Evolutionary conservation across 2,329 filamentous ascomycete species (phyloP).

Genomic region (Beauveria medogensis): DNA sequence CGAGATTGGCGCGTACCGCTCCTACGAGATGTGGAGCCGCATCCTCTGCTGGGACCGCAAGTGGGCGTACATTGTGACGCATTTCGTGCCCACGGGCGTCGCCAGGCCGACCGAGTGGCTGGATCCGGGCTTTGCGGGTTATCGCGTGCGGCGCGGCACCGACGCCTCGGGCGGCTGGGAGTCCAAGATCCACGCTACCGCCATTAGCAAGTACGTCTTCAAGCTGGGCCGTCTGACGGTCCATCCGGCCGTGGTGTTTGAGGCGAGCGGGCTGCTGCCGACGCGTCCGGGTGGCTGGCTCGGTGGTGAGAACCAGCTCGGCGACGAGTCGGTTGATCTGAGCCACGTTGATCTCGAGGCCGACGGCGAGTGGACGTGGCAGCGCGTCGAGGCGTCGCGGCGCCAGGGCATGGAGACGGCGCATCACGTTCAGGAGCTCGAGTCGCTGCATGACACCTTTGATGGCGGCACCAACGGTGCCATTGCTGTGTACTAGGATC

Average conservation of each 20-base stretch:
- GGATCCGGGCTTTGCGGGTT: conserved; percentile 35
- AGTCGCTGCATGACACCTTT: conserved; percentile 43
- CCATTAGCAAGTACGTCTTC: conserved; percentile 73
- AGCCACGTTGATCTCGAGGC: conserved; percentile 26
- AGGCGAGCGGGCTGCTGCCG: conserved; percentile 66
- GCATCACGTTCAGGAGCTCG: conserved; percentile 47
- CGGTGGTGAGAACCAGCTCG: conserved; percentile 34
- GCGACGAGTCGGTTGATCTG: conserved; percentile 30
- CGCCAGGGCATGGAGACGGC: conserved; percentile 48
- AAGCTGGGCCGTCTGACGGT: conserved; percentile 78
- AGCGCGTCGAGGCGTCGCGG: conserved; percentile 45
- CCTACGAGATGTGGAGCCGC: conserved; percentile 66
- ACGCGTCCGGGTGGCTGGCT: conserved; percentile 59
- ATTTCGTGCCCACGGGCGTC: conserved; percentile 58
- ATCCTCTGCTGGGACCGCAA: conserved; percentile 71
- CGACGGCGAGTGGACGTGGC: conserved; percentile 49
- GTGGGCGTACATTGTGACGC: conserved; percentile 70
- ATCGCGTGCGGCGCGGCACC: conserved; percentile 30
- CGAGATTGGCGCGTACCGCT: conserved; percentile 62
- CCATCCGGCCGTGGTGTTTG: conserved; percentile 68
- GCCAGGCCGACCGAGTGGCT: conserved; percentile 49
- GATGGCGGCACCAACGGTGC: conserved; percentile 45
- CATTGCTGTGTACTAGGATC: conserved; percentile 40
- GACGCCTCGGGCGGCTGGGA: conserved; percentile 39
- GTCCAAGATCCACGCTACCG: conserved; percentile 62